phyloP scores from a whole-genome alignment of 2,329 filamentous ascomycete genomes.

The Ophiognomonia clavigignenti-juglandacearum region DNA sequence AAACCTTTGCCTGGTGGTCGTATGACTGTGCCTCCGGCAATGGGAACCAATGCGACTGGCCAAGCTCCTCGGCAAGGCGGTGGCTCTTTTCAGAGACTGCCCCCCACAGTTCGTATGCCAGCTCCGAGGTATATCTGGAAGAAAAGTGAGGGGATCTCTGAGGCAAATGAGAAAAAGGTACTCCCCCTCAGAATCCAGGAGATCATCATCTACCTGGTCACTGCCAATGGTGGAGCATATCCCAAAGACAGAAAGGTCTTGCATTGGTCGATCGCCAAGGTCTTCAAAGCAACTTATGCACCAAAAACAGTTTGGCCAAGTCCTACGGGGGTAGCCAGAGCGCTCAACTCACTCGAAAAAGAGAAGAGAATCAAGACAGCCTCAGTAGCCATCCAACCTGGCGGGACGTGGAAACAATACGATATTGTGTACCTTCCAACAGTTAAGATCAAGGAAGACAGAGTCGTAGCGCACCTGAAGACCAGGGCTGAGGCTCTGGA shows the following conservation, averaged over 20 bases:
- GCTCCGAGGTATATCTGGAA: neutral
- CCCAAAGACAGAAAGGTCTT: constrained; percentile 43
- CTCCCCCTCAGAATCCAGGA: constrained; percentile 30
- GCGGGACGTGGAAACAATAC: constrained; percentile 11
- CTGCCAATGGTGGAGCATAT: constrained; percentile 40
- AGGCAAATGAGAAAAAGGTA: constrained; percentile 3
- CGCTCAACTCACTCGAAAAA: constrained; percentile 29
- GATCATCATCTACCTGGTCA: constrained; percentile 37
- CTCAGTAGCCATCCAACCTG: constrained; percentile 12
- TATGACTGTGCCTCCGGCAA: neutral
- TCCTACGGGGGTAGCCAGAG: constrained; percentile 4
- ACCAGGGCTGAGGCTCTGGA: constrained; percentile 42
- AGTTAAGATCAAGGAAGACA: constrained; percentile 34
- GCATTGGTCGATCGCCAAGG: constrained; percentile 40
- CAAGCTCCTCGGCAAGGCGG: neutral
- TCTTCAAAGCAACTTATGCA: constrained; percentile 39
- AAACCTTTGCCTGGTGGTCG: neutral
- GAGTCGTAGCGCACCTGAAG: constrained; percentile 37
- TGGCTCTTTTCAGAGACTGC: constrained; percentile 4
- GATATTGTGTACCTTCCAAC: constrained; percentile 35
- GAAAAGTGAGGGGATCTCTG: constrained; percentile 8
- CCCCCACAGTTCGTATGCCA: neutral
- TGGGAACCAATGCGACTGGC: neutral
- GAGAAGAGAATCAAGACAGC: constrained; percentile 7
- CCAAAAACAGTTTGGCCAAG: constrained; percentile 25